A percentile compares a stretch with the other conserved stretches of the same genome.
Conservation (phyloP, 2,329 filamentous ascomycete genomes). For the Talaromyces sp. region DNA sequence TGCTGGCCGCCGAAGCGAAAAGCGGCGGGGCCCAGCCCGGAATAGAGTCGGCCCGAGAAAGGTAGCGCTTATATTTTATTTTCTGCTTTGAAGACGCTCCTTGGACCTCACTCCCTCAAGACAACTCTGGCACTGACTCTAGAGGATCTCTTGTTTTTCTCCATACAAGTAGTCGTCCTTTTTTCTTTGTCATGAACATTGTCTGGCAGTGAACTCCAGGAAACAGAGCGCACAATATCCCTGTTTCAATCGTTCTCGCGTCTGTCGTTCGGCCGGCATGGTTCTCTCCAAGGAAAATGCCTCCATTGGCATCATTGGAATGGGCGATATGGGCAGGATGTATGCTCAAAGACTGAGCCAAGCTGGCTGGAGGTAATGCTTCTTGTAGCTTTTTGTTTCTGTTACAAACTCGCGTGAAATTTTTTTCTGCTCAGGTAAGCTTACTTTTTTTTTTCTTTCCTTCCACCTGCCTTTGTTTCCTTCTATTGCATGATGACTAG, state of each 20-base stretch:
- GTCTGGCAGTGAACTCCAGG: neutral
- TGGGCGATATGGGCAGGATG: slow-evolving; percentile 99
- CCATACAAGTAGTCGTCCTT: neutral
- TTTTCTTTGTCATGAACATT: neutral
- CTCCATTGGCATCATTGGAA: slow-evolving; percentile 89
- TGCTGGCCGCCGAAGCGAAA: slow-evolving; percentile 6
- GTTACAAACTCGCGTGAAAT: neutral
- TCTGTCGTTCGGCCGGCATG: slow-evolving; percentile 18
- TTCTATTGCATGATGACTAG: slow-evolving; percentile 83
- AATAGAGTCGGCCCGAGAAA: slow-evolving; percentile 7
- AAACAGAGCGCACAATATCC: neutral
- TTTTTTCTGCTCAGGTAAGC: slow-evolving; percentile 1
- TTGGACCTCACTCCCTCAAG: neutral
- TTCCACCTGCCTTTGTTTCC: slow-evolving; percentile 16
- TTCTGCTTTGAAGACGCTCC: neutral
- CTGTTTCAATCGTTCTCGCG: neutral
- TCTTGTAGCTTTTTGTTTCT: slow-evolving; percentile 24
- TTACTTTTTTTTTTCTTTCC: neutral
- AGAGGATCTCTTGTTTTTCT: neutral
- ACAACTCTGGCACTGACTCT: neutral
- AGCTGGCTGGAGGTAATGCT: slow-evolving; percentile 89
- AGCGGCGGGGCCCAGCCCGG: neutral
- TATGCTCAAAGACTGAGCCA: slow-evolving; percentile 83
- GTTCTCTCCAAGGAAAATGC: slow-evolving; percentile 57
- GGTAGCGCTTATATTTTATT: neutral